A percentile compares a stretch with the other conserved stretches of the same genome.
Evolutionary conservation across 2,329 filamentous ascomycete genomes (phyloP).

Genomic region (Fusarium chaquense): DNA sequence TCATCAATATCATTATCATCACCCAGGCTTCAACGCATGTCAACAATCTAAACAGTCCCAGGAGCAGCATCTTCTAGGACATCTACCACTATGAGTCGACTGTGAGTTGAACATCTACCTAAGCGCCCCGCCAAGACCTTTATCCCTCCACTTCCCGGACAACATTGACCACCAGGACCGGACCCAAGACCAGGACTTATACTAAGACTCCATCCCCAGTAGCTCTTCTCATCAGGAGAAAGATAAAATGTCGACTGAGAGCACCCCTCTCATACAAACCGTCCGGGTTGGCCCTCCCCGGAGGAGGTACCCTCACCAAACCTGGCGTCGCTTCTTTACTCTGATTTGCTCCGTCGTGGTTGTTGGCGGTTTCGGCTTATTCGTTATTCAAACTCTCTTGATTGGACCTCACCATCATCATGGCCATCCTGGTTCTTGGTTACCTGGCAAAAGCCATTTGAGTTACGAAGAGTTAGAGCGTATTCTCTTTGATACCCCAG

Average conservation of each 20-base stretch:
- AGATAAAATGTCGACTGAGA: slow-evolving; percentile 62
- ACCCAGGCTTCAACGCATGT: slow-evolving; percentile 13
- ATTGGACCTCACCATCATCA: slow-evolving; percentile 53
- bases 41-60: slow-evolving; percentile 1
- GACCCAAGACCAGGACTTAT: slow-evolving; percentile 1
- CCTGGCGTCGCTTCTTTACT: slow-evolving; percentile 74
- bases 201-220: slow-evolving; percentile 13
- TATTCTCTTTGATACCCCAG: slow-evolving; percentile 70
- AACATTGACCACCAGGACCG: slow-evolving; percentile 6
- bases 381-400: slow-evolving; percentile 62
- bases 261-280: slow-evolving; percentile 75
- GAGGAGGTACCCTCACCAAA: slow-evolving; percentile 69
- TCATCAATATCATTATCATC: slow-evolving; percentile 8
- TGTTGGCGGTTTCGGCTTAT: slow-evolving; percentile 62
- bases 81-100: slow-evolving; percentile 37
- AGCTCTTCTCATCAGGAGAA: slow-evolving; percentile 43
- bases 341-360: slow-evolving; percentile 68
- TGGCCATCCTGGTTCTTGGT: slow-evolving; percentile 49
- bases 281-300: slow-evolving; percentile 66
- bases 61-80: slow-evolving; percentile 25
- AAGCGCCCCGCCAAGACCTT: slow-evolving; percentile 2
- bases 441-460: slow-evolving; percentile 44
- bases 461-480: slow-evolving; percentile 64
- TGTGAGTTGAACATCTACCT: slow-evolving; percentile 38
- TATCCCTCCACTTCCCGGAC: slow-evolving; percentile 30